These are phyloP conservation scores for Fragaria nilgerrensis DNA, from an alignment of 306 rosid genomes.

Conservation along the genomic window DNA sequence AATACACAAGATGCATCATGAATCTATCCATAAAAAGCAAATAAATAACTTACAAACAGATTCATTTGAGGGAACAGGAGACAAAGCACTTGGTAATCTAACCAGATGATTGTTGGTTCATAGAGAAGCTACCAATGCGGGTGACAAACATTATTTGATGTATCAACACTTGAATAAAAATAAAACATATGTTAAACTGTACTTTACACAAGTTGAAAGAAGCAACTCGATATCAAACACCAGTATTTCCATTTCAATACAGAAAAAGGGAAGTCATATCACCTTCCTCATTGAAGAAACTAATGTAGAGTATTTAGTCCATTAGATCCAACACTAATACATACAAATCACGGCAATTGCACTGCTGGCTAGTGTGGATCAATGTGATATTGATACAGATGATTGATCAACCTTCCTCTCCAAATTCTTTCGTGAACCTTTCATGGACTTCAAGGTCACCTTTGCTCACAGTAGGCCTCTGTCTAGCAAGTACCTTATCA, in stretches of 20 bases:
- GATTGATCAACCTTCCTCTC: constrained; percentile 87
- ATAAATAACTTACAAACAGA: neutral
- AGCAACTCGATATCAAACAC: constrained; percentile 31
- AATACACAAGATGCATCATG: neutral
- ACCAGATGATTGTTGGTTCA: neutral
- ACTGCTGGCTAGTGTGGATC: constrained; percentile 34
- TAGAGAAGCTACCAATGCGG: neutral
- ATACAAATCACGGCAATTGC: constrained; percentile 40
- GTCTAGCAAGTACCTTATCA: constrained; percentile 97
- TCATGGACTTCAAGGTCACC: constrained; percentile 82
- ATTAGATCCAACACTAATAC: constrained; percentile 38
- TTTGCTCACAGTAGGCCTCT: constrained; percentile 96
- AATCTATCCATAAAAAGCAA: neutral
- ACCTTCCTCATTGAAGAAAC: constrained; percentile 40
- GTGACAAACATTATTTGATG: constrained; percentile 16
- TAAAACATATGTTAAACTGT: constrained; percentile 26
- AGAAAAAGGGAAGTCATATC: constrained; percentile 33
- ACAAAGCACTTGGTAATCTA: neutral
- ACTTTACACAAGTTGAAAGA: constrained; percentile 51
- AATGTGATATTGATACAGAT: constrained; percentile 34
- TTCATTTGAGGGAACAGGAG: neutral
- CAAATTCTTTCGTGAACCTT: constrained; percentile 95
- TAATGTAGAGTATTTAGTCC: constrained; percentile 32
- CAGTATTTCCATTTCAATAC: constrained; percentile 38
- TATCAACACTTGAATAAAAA: constrained; percentile 28